Percentiles rank a stretch among this genome's conserved stretches.
phyloP scores from a whole-genome alignment of 2,329 filamentous ascomycete species.

The Didymosphaeria variabile region DNA sequence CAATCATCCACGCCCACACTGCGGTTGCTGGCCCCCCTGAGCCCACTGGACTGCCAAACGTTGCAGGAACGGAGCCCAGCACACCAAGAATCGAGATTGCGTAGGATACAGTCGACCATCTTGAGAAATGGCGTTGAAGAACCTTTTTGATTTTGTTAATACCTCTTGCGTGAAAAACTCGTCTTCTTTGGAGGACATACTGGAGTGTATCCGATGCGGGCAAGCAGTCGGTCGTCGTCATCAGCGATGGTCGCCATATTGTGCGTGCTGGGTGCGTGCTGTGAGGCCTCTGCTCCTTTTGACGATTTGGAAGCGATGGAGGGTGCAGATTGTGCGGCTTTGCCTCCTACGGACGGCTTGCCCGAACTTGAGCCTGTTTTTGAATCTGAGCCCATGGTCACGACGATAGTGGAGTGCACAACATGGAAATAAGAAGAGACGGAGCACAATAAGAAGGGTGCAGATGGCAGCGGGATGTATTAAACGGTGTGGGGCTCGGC shows the following conservation, averaged over 20 bases:
- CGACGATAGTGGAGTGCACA: slow-evolving; percentile 31
- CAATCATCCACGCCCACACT: slow-evolving; percentile 72
- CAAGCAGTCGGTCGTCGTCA: slow-evolving; percentile 68
- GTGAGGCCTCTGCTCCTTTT: slow-evolving; percentile 35
- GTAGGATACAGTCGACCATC: slow-evolving; percentile 73
- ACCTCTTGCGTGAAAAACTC: not conserved
- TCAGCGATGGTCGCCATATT: slow-evolving; percentile 62
- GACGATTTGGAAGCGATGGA: slow-evolving; percentile 33
- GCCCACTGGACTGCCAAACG: slow-evolving; percentile 66
- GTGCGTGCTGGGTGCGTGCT: slow-evolving; percentile 22
- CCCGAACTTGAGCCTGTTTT: slow-evolving; percentile 27
- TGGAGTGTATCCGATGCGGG: slow-evolving; percentile 70
- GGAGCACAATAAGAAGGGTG: slow-evolving; percentile 27
- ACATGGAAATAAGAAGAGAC: slow-evolving; percentile 35
- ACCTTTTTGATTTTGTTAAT: slow-evolving; percentile 57
- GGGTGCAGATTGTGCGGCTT: slow-evolving; percentile 27
- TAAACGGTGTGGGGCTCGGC: slow-evolving; percentile 38
- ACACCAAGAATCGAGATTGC: slow-evolving; percentile 72
- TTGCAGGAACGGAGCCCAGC: slow-evolving; percentile 71
- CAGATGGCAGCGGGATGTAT: slow-evolving; percentile 26
- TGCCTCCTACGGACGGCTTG: slow-evolving; percentile 19
- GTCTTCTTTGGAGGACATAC: slow-evolving; percentile 51
- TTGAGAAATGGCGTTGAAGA: slow-evolving; percentile 69
- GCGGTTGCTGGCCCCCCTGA: slow-evolving; percentile 70
- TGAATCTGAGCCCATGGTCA: slow-evolving; percentile 40